A percentile compares a stretch with the other conserved stretches of the same genome.
phyloP scores from a whole-genome alignment of 805 yeast species.

The Suhomyces sp. region DNA sequence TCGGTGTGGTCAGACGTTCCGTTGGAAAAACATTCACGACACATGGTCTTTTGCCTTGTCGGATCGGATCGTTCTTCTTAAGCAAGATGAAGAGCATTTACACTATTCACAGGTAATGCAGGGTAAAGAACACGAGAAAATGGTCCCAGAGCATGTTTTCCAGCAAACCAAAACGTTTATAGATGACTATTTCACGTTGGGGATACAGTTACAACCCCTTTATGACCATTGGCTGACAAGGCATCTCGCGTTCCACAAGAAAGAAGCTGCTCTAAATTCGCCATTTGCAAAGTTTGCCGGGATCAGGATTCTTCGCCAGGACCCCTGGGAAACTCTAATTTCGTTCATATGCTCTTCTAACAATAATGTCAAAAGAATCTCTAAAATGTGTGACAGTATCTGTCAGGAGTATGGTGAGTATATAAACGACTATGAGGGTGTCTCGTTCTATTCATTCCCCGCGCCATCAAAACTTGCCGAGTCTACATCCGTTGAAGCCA shows the following conservation, averaged over 20 bases:
- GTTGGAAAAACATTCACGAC: slow-evolving; percentile 66
- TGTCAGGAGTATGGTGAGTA: slow-evolving; percentile 66
- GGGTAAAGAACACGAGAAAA: slow-evolving; percentile 4
- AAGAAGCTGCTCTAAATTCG: slow-evolving; percentile 9
- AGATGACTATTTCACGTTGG: slow-evolving; percentile 67
- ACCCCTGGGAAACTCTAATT: slow-evolving; percentile 93
- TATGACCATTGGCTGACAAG: slow-evolving; percentile 59
- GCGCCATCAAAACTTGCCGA: slow-evolving; percentile 47
- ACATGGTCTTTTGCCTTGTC: slow-evolving; percentile 65
- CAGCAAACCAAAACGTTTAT: slow-evolving; percentile 45
- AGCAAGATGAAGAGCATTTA: slow-evolving; percentile 52
- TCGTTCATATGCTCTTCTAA: slow-evolving; percentile 95
- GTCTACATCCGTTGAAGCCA: slow-evolving; percentile 35
- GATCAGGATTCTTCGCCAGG: slow-evolving; percentile 82
- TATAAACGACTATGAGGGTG: slow-evolving; percentile 52
- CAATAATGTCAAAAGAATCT: slow-evolving; percentile 89
- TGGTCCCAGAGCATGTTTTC: slow-evolving; percentile 7
- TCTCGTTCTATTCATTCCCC: slow-evolving; percentile 72
- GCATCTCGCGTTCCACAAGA: slow-evolving; percentile 34
- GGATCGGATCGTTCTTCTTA: slow-evolving; percentile 61
- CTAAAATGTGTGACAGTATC: slow-evolving; percentile 84
- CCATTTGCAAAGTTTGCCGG: slow-evolving; percentile 53
- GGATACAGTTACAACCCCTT: slow-evolving; percentile 50
- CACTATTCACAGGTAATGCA: slow-evolving; percentile 48
- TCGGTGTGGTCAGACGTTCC: slow-evolving; percentile 82